These are phyloP conservation scores for Didymella sp. DNA, from an alignment of 2,329 filamentous ascomycete genomes.

Conservation along the genomic window DNA sequence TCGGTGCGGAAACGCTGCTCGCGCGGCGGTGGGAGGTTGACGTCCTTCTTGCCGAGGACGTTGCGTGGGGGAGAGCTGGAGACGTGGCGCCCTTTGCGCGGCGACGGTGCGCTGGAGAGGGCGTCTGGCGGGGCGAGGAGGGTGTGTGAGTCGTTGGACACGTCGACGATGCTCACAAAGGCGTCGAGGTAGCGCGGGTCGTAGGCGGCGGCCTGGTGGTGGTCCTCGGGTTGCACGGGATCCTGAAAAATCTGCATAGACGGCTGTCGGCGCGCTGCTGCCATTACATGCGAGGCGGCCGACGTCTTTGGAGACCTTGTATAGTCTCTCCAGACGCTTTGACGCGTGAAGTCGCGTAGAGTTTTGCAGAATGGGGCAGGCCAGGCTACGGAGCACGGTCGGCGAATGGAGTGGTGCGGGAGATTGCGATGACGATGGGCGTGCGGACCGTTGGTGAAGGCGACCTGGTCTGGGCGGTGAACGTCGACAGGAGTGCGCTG, in stretches of 20 bases:
- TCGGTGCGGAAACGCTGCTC: conserved; percentile 65
- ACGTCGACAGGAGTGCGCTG: conserved; percentile 29
- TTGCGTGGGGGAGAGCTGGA: conserved; percentile 65
- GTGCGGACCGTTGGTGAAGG: conserved; percentile 23
- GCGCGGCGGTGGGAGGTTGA: conserved; percentile 73
- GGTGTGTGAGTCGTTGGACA: conserved; percentile 66
- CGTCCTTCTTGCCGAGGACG: conserved; percentile 66
- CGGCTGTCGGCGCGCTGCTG: conserved; percentile 63
- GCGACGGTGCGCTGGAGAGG: conserved; percentile 64
- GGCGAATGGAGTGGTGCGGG: conserved; percentile 29
- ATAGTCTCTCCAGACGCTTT: conserved; percentile 42
- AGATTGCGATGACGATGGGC: conserved; percentile 47
- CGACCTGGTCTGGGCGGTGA: conserved; percentile 26
- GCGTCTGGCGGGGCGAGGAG: conserved; percentile 68
- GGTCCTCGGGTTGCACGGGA: conserved; percentile 52
- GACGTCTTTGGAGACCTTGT: conserved; percentile 39
- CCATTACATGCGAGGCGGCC: conserved; percentile 51
- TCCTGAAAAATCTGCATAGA: conserved; percentile 67
- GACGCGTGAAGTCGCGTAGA: conserved; percentile 52
- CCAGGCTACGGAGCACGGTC: conserved; percentile 35
- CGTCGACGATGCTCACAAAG: conserved; percentile 53
- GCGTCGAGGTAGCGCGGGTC: conserved; percentile 61
- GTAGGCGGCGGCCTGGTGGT: conserved; percentile 54
- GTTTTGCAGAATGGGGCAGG: conserved; percentile 32
- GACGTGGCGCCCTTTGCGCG: conserved; percentile 67